A percentile compares a stretch with the other conserved stretches of the same genome.
Evolutionary conservation across 2,329 filamentous ascomycete genomes (phyloP).

Genomic region (Arthrobotrys sphaeroides): DNA sequence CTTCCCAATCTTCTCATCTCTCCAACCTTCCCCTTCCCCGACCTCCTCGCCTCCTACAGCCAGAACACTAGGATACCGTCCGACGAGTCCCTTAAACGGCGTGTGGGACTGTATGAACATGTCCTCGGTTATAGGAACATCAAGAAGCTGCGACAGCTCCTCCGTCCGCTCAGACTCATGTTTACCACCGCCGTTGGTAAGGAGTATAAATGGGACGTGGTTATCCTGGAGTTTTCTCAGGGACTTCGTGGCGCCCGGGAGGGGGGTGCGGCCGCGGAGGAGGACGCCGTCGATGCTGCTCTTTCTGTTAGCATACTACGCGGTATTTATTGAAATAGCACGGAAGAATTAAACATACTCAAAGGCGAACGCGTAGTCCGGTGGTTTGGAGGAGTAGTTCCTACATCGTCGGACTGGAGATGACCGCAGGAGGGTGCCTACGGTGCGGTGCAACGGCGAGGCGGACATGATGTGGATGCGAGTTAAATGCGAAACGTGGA

Average conservation of each 20-base stretch:
- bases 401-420: conserved; percentile 7
- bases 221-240: conserved; percentile 77
- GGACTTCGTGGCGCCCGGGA: conserved; percentile 79
- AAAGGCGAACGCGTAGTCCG: conserved; percentile 68
- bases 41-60: conserved; percentile 75
- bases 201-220: conserved; percentile 86
- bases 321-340: conserved; percentile 27
- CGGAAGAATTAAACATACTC: conserved; percentile 62
- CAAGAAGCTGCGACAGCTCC: conserved; percentile 74
- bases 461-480: conserved; percentile 26
- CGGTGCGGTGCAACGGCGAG: conserved; percentile 21
- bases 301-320: conserved; percentile 58
- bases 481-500: too few species aligned
- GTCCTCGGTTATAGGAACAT: conserved; percentile 71
- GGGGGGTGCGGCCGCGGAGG: conserved; percentile 78
- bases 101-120: conserved; percentile 92
- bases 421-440: not conserved
- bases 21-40: conserved; percentile 38
- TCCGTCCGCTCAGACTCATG: conserved; percentile 77
- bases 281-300: conserved; percentile 91
- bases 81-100: conserved; percentile 77
- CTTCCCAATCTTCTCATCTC: conserved; percentile 31
- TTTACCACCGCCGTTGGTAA: conserved; percentile 94
- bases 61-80: conserved; percentile 71
- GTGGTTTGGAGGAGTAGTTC: conserved; percentile 54